Percentiles rank a stretch among this genome's conserved stretches.
phyloP scores from a whole-genome alignment of 208 protist genomes.

The Blechomonas ayalai region DNA sequence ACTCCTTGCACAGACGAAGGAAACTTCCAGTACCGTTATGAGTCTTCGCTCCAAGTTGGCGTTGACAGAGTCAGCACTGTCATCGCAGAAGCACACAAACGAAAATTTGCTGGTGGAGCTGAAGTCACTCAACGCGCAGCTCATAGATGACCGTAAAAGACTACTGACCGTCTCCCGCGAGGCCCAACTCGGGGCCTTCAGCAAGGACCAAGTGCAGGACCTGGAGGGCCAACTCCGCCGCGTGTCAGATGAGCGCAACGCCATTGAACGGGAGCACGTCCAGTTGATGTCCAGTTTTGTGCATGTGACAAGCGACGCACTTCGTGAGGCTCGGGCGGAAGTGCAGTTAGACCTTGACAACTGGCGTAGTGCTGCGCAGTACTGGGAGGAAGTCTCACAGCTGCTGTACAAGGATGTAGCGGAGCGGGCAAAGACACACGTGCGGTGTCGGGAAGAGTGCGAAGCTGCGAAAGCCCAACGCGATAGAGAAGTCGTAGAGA shows the following conservation, averaged over 20 bases:
- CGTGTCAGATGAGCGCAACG: conserved; percentile 25
- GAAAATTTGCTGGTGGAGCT: conserved; percentile 82
- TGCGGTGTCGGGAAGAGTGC: conserved; percentile 74
- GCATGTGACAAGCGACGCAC: conserved; percentile 51
- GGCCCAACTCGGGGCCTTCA: conserved; percentile 30
- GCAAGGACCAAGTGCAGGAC: conserved; percentile 25
- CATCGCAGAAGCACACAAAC: conserved; percentile 78
- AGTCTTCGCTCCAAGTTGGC: conserved; percentile 62
- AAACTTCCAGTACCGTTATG: conserved; percentile 53
- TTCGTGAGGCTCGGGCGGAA: conserved; percentile 51
- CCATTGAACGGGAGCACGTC: conserved; percentile 66
- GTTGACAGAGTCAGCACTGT: conserved; percentile 58
- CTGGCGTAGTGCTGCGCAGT: conserved; percentile 38
- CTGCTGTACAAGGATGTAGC: conserved; percentile 83
- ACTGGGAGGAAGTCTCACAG: conserved; percentile 85
- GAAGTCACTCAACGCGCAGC: conserved; percentile 59
- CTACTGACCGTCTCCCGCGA: conserved; percentile 54
- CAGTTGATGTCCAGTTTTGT: conserved; percentile 75
- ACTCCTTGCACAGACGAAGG: conserved; percentile 50
- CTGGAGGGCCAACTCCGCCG: conserved; percentile 40
- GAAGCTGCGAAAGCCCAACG: conserved; percentile 73
- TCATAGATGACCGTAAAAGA: conserved; percentile 75
- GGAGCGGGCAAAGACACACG: conserved; percentile 64
- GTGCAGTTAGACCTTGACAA: conserved; percentile 62
- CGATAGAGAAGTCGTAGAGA: conserved; percentile 37